phyloP scores from a whole-genome alignment of 1,284 basidiomycete species.

The Ganoderma boninense region DNA sequence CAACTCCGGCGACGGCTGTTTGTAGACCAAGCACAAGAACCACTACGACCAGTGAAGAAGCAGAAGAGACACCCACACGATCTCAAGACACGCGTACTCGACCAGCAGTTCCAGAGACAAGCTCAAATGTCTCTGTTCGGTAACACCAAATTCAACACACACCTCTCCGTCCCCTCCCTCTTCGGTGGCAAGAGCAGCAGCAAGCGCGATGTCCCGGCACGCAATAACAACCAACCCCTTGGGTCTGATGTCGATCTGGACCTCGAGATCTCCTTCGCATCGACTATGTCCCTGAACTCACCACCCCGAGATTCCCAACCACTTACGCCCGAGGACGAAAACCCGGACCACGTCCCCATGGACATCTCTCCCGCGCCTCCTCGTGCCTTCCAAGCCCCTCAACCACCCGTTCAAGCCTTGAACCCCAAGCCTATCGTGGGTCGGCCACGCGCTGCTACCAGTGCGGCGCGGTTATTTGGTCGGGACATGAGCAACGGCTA shows the following conservation, averaged over 20 bases:
- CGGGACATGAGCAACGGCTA: slow-evolving; percentile 69
- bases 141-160: slow-evolving; percentile 46
- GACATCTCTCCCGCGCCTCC: slow-evolving; percentile 78
- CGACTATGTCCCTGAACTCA: slow-evolving; percentile 79
- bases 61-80: slow-evolving; percentile 49
- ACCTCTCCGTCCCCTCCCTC: slow-evolving; percentile 59
- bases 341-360: slow-evolving; percentile 65
- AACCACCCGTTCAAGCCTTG: slow-evolving; percentile 15
- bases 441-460: slow-evolving; percentile 43
- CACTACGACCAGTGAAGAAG: slow-evolving; percentile 49
- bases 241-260: slow-evolving; percentile 63
- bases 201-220: slow-evolving; percentile 47
- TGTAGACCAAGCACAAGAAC: slow-evolving; percentile 38
- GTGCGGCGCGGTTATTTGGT: slow-evolving; percentile 71
- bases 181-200: slow-evolving; percentile 55
- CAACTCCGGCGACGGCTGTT: slow-evolving; percentile 26
- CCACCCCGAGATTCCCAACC: slow-evolving; percentile 58
- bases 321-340: slow-evolving; percentile 55
- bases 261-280: slow-evolving; percentile 81
- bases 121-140: slow-evolving; percentile 38
- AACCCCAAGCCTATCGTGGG: slow-evolving; percentile 22
- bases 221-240: slow-evolving; percentile 68
- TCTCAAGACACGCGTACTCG: slow-evolving; percentile 33
- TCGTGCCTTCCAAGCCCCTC: slow-evolving; percentile 37
- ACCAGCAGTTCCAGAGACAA: slow-evolving; percentile 30